Percentiles rank a stretch among this genome's conserved stretches.
Evolutionary conservation across 768 basidiomycete species (phyloP).

Genomic region (Tylopilus vinaceipallidus): DNA sequence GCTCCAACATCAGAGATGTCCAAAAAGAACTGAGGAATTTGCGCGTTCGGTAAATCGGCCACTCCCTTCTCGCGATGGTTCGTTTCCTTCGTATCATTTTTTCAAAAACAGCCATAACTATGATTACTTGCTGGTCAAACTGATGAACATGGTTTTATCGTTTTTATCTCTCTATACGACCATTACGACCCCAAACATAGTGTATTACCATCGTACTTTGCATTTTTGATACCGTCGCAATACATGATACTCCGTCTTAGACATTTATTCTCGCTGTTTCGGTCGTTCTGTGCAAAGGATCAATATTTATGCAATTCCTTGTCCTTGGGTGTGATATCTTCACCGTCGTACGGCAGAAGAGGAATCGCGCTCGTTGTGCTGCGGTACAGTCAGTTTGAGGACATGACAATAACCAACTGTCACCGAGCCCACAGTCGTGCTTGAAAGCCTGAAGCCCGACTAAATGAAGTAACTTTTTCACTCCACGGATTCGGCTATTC

Average conservation of each 20-base stretch:
- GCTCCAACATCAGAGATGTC: slow-evolving; percentile 37
- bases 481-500: no score
- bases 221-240: slow-evolving; percentile 1
- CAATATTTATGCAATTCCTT: slow-evolving; percentile 2
- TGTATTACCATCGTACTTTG: slow-evolving; percentile 11
- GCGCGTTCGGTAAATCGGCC: slow-evolving; percentile 11
- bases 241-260: not conserved
- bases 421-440: no score
- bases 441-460: no score
- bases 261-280: not conserved
- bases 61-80: not conserved
- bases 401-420: no score
- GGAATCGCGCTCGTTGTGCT: no score
- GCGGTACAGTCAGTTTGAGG: no score
- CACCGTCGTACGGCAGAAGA: no score
- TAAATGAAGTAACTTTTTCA: no score
- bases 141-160: not conserved
- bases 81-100: not conserved
- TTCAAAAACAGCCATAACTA: not conserved
- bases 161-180: not conserved
- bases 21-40: slow-evolving; percentile 37
- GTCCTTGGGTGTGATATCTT: no score
- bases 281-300: not conserved
- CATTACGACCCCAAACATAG: not conserved
- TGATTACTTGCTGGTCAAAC: slow-evolving; percentile 19